Percentiles rank a stretch among this genome's conserved stretches.
Evolutionary conservation across 2,329 filamentous ascomycete genomes (phyloP).

Genomic region (Cercospora canescens): DNA sequence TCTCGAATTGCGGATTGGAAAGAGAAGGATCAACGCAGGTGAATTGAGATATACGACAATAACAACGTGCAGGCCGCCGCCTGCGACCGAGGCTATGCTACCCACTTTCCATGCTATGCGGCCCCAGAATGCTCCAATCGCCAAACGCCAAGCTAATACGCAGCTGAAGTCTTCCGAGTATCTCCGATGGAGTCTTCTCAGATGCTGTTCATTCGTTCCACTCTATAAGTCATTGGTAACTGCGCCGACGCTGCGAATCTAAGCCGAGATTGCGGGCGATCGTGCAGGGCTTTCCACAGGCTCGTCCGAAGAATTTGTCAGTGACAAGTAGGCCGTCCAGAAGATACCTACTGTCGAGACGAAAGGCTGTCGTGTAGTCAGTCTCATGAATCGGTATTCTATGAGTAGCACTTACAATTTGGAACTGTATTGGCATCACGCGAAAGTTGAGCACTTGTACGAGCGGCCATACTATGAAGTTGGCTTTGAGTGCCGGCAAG

Average conservation of each 20-base stretch:
- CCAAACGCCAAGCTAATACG: constrained; percentile 14
- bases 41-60: background rate
- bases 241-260: background rate
- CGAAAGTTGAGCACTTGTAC: constrained; percentile 98
- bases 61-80: constrained; percentile 1
- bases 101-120: constrained; percentile 7
- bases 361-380: constrained; percentile 68
- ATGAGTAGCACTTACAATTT: constrained; percentile 70
- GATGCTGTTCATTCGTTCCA: constrained; percentile 1
- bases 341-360: constrained; percentile 94
- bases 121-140: background rate
- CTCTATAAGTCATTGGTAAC: background rate
- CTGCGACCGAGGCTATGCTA: constrained; percentile 18
- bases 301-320: constrained; percentile 85
- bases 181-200: constrained; percentile 4
- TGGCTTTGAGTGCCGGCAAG: constrained; percentile 89
- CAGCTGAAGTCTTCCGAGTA: constrained; percentile 7
- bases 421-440: constrained; percentile 90
- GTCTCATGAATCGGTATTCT: constrained; percentile 27
- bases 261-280: constrained; percentile 20
- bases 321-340: constrained; percentile 94
- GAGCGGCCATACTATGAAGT: constrained; percentile 91
- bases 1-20: background rate
- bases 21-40: background rate
- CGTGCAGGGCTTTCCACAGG: constrained; percentile 35